Evolutionary conservation across 768 basidiomycete species (phyloP), one percentile per base, ranked within the genome.

Genomic region (Asterophora lycoperdoides): DNA sequence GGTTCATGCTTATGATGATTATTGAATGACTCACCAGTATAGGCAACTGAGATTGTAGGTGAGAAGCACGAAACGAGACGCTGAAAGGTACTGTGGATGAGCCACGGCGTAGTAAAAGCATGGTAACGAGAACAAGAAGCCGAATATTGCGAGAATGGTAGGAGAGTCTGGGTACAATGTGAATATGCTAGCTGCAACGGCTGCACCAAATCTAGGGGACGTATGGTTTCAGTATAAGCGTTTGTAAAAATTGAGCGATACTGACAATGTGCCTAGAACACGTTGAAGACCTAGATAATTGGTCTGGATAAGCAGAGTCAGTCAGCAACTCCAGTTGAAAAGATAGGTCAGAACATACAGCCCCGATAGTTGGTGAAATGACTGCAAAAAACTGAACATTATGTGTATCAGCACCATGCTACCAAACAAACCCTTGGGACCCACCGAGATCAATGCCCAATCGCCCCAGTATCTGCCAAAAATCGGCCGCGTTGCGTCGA

Each of bases 361-460:
- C 89, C 43, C 93, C 92, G 35, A 93, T 88, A 1, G 89, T 91
- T 0, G 89, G 90, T 7, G 87, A 89, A 58, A 92, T 84, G n/a
- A 93, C 89, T n/a, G 88, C 81, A 56, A 93, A 89, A 66, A 84
- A 90, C 86, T 88, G 46, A 0, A n/a, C 1, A 28, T 30, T 18
- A 20, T 23, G 23, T 9, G 44, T 29, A 55, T 60, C 15, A 53
- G 39, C 26, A 44, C 37, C 19, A 17, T 2, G 28, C 48, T 43
- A 46, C 28, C 47, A 20, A 8, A 32, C 4, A n/a, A n/a, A n/a
- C n/a, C n/a, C 8, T 30, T 20, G 48, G 42, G 30, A 70, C 79
- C 60, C 53, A 89, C 92, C 38, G 93, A 93, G 45, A 98, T 89
- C 60, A 99, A 69, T 1, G 93, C 93, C 95, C 95, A 99, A 68